Evolutionary conservation across 257 asterid species (phyloP).

Genomic region (Craterostigma plantagineum): DNA sequence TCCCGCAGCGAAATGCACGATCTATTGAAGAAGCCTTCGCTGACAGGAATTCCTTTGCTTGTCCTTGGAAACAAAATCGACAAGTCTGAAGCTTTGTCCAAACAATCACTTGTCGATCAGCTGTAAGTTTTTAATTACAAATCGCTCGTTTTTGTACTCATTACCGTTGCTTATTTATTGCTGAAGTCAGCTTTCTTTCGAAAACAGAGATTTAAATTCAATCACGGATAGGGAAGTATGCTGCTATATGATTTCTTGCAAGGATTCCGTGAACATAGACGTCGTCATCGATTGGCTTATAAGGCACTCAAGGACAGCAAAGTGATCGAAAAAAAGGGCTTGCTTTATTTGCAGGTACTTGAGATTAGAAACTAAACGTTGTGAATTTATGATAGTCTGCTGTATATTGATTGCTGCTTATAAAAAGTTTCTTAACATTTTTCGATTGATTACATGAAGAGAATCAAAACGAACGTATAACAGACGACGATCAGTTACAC

Average conservation of each 20-base stretch:
- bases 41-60: constrained; percentile 64
- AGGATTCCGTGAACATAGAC: constrained; percentile 66
- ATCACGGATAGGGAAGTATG: constrained; percentile 70
- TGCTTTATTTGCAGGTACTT: too few relatives aligned
- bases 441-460: too few relatives aligned
- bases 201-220: constrained; percentile 36
- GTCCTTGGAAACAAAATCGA: constrained; percentile 83
- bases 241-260: constrained; percentile 94
- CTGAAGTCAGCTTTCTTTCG: too few relatives aligned
- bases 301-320: constrained; percentile 56
- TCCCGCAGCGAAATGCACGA: constrained; percentile 64
- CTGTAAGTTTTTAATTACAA: constrained; percentile 30
- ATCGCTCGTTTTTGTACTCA: too few relatives aligned
- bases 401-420: too few relatives aligned
- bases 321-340: constrained; percentile 8
- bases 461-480: too few relatives aligned
- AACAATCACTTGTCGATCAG: constrained; percentile 64
- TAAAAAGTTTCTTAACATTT: too few relatives aligned
- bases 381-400: too few relatives aligned
- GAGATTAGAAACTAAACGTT: too few relatives aligned
- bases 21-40: constrained; percentile 56
- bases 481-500: too few relatives aligned
- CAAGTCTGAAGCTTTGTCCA: constrained; percentile 70
- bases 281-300: constrained; percentile 76
- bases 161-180: too few relatives aligned